A percentile compares a stretch with the other conserved stretches of the same genome.
These are phyloP conservation scores for Glutinoglossum americanum DNA, from an alignment of 495 filamentous ascomycete species.

Conservation along the genomic window DNA sequence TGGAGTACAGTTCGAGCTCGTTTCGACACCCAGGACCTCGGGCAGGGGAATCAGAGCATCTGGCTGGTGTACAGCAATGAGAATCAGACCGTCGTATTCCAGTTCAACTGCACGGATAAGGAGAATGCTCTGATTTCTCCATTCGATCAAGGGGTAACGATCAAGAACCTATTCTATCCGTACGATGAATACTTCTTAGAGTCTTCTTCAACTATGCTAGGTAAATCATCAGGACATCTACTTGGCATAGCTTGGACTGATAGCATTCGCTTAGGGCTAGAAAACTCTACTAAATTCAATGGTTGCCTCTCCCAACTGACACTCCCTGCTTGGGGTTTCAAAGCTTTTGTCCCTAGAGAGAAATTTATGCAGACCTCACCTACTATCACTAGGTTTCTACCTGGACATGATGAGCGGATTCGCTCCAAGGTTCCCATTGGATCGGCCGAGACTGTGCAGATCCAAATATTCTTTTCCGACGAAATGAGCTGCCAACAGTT, in stretches of 20 bases:
- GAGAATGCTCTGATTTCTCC: conserved; percentile 32
- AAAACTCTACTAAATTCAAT: conserved; percentile 24
- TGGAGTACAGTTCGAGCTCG: conserved; percentile 26
- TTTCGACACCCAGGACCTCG: neutral
- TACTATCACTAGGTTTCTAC: conserved; percentile 41
- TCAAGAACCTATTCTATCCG: conserved; percentile 47
- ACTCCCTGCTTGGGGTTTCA: conserved; percentile 36
- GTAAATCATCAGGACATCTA: too few relatives aligned
- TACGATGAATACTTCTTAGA: conserved; percentile 32
- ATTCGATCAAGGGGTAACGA: conserved; percentile 31
- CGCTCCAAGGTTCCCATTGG: conserved; percentile 25
- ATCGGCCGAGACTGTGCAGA: conserved; percentile 23
- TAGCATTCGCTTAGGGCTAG: conserved; percentile 9
- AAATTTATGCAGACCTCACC: conserved; percentile 30
- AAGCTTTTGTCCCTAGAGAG: conserved; percentile 35
- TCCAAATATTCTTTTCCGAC: conserved; percentile 36
- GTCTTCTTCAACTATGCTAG: neutral
- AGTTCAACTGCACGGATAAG: conserved; percentile 33
- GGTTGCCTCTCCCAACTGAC: conserved; percentile 34
- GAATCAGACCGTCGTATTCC: conserved; percentile 30
- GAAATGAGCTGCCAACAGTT: conserved; percentile 40
- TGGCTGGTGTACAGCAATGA: conserved; percentile 43
- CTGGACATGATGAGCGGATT: conserved; percentile 40
- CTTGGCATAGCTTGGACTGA: too few relatives aligned
- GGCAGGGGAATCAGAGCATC: conserved; percentile 21